phyloP scores from a whole-genome alignment of 2,329 filamentous ascomycete species.

The Cryphonectria radicalis region DNA sequence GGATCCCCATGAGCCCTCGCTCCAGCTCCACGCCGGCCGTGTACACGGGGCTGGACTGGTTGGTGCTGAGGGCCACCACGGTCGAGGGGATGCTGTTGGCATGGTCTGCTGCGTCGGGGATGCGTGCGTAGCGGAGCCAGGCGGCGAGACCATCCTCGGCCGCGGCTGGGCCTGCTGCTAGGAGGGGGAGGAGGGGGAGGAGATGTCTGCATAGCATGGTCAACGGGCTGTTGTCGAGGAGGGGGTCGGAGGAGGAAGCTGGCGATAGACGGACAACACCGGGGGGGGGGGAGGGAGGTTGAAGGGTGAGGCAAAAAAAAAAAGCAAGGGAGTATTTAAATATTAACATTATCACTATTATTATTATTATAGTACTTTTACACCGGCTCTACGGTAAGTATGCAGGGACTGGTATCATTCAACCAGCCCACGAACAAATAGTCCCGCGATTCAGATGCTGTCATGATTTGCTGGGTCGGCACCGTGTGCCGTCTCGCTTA shows the following conservation, averaged over 20 bases:
- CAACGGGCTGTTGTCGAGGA: too few species aligned
- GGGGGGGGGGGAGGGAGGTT: background rate
- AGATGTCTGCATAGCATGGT: constrained; percentile 37
- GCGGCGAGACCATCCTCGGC: constrained; percentile 65
- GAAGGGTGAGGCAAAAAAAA: background rate
- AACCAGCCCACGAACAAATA: background rate
- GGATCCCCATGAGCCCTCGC: constrained; percentile 60
- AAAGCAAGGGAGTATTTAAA: background rate
- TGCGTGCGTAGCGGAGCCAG: constrained; percentile 67
- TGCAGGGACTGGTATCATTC: background rate
- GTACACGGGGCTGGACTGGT: constrained; percentile 58
- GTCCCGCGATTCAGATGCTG: background rate
- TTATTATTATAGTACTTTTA: too few species aligned
- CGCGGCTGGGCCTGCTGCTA: constrained; percentile 40
- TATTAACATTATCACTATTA: background rate
- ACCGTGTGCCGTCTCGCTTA: background rate
- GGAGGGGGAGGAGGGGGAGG: constrained; percentile 33
- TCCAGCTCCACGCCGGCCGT: constrained; percentile 63
- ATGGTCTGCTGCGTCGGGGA: constrained; percentile 41
- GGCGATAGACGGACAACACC: too few species aligned
- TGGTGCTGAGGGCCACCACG: constrained; percentile 59
- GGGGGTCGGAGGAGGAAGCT: too few species aligned
- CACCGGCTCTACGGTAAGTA: background rate
- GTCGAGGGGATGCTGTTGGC: constrained; percentile 48
- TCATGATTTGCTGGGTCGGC: constrained; percentile 1